A percentile compares a stretch with the other conserved stretches of the same genome.
Evolutionary conservation across 306 rosid species (phyloP).

Genomic region (Acacia confusa): DNA sequence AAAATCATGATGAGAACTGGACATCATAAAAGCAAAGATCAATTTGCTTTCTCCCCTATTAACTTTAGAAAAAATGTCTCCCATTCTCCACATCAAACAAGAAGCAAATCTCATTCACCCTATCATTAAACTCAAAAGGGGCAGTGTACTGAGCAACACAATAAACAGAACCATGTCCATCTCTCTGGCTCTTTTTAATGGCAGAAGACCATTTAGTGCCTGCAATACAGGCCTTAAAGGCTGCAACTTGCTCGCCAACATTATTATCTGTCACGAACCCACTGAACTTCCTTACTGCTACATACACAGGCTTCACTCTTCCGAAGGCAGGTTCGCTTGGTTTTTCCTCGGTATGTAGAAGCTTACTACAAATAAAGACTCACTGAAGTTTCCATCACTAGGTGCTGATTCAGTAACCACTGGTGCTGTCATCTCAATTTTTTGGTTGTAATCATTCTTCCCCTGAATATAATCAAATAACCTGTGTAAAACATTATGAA

Average conservation of each 20-base stretch:
- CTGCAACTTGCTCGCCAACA: conserved; percentile 63
- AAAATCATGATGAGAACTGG: background rate
- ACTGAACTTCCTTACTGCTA: conserved; percentile 62
- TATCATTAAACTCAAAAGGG: conserved; percentile 60
- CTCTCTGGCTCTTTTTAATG: conserved; percentile 48
- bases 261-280: conserved; percentile 59
- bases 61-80: background rate
- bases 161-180: conserved; percentile 48
- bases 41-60: background rate
- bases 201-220: conserved; percentile 66
- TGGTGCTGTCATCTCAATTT: conserved; percentile 88
- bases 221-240: conserved; percentile 58
- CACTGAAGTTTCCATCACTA: conserved; percentile 67
- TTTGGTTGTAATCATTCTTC: conserved; percentile 55
- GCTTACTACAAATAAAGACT: conserved; percentile 73
- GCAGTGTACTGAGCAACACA: conserved; percentile 79
- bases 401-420: conserved; percentile 63
- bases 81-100: conserved; percentile 34
- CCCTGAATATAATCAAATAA: conserved; percentile 82
- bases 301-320: conserved; percentile 58
- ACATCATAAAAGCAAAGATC: background rate
- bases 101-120: conserved; percentile 71
- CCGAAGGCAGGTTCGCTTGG: conserved; percentile 76
- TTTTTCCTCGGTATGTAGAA: conserved; percentile 73
- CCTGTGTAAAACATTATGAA: conserved; percentile 38